phyloP scores from a whole-genome alignment of 495 filamentous ascomycete species.

The Talaromyces wortmannii region DNA sequence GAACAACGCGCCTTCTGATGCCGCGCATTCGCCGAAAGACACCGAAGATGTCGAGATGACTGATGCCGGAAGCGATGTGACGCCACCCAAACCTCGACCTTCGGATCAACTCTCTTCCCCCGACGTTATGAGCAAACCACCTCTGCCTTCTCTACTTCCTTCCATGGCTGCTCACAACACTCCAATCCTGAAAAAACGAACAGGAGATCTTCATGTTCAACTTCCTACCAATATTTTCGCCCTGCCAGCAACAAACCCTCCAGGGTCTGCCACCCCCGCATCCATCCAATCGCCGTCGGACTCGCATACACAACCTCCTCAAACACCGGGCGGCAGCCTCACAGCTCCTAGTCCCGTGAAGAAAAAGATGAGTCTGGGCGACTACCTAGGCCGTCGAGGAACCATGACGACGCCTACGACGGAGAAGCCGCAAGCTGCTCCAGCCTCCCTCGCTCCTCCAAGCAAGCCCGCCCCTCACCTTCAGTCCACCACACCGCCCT shows the following conservation, averaged over 20 bases:
- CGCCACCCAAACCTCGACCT: conserved; percentile 1
- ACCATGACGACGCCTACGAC: conserved; percentile 33
- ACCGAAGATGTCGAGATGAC: conserved; percentile 29
- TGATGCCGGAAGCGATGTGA: conserved; percentile 9
- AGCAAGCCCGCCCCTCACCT: conserved; percentile 12
- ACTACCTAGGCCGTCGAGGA: conserved; percentile 50
- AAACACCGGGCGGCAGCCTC: conserved; percentile 22
- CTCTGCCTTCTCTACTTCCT: conserved; percentile 27
- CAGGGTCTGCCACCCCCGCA: conserved; percentile 21
- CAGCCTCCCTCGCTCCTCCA: conserved; percentile 11
- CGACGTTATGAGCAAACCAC: conserved; percentile 12
- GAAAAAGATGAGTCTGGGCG: conserved; percentile 63
- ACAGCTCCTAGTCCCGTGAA: conserved; percentile 51
- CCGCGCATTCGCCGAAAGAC: conserved; percentile 5
- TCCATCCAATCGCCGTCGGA: conserved; percentile 27
- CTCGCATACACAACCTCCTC: conserved; percentile 12
- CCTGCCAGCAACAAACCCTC: conserved; percentile 20
- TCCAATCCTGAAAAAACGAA: conserved; percentile 17
- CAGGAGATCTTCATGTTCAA: conserved; percentile 27
- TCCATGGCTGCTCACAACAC: conserved; percentile 33
- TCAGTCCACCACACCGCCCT: conserved; percentile 1
- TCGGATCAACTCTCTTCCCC: neutral
- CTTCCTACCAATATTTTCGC: conserved; percentile 25
- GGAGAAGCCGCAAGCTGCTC: conserved; percentile 27
- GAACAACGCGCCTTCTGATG: neutral